Conservation (phyloP, 2,329 filamentous ascomycete species). For the Clonostachys rhizophaga region DNA sequence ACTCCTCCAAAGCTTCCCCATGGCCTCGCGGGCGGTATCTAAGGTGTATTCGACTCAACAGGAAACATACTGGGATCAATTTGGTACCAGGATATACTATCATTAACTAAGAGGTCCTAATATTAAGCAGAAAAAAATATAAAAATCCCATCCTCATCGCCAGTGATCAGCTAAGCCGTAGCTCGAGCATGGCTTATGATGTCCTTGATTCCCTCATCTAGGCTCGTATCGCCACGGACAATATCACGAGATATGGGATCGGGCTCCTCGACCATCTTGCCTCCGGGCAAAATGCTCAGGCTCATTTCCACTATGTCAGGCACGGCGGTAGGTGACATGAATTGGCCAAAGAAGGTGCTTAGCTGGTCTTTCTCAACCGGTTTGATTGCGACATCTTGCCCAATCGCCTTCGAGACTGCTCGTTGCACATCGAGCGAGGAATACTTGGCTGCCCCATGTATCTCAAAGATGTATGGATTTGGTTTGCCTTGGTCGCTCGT, state of each 20-base stretch:
- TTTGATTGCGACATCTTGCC: conserved; percentile 15
- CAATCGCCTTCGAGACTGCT: conserved; percentile 16
- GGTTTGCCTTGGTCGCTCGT: background rate
- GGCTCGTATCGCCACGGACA: conserved; percentile 10
- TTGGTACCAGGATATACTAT: too few relatives aligned
- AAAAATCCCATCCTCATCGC: too few relatives aligned
- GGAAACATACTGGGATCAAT: too few relatives aligned
- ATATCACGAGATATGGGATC: conserved; percentile 7
- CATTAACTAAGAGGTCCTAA: too few relatives aligned
- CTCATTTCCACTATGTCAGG: conserved; percentile 21
- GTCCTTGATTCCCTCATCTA: conserved; percentile 8
- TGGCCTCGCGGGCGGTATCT: too few relatives aligned
- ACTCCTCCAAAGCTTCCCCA: too few relatives aligned
- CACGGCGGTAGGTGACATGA: conserved; percentile 15
- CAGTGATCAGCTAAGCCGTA: too few relatives aligned
- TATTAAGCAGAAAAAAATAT: too few relatives aligned
- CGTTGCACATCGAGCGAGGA: conserved; percentile 17
- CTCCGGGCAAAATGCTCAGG: conserved; percentile 16
- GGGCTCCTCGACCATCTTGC: conserved; percentile 9
- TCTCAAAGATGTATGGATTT: conserved; percentile 20
- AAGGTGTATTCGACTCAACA: too few relatives aligned
- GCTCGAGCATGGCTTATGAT: conserved; percentile 1
- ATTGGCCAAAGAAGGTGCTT: conserved; percentile 7
- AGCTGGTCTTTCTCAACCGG: conserved; percentile 16
- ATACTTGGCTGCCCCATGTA: conserved; percentile 20